Base-by-base conservation (phyloP, 305 asterid genomes). In the Petunia hybrid region DNA sequence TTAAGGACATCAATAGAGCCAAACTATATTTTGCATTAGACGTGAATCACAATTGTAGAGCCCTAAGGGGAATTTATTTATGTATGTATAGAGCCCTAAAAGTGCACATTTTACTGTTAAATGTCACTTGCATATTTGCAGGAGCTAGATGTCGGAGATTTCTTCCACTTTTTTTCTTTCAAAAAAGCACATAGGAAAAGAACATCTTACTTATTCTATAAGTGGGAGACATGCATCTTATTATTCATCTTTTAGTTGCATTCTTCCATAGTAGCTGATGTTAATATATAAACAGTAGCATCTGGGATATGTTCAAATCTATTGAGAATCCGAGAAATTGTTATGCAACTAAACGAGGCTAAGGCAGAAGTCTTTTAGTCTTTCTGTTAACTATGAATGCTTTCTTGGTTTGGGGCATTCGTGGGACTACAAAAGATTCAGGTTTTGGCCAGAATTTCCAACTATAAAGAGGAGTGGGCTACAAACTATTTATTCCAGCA, bases 161-260 rank as follows among this genome's bases (percentile, higher is more conserved):
- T 8, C 8, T 57, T 57, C 63, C 63, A 57, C 63, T n/a, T 22
- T 22, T 22, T 22, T 22, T 22, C 31, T 22, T 22, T 22, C 31
- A 22, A 22, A 22, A 22, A 22, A 22, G 31, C 31, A 22, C 31
- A 22, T 22, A 22, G 31, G 31, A 22, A 22, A 22, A 22, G 31
- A 22, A 22, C 31, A 22, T 22, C 31, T 22, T 22, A 22, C 31
- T 22, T 22, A 22, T 22, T 22, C 31, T 22, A 22, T 22, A 22
- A 22, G 31, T 22, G 31, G 31, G 31, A 22, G 31, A 22, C 31
- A 22, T 22, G 31, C 31, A 22, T 22, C 31, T 22, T 57, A 57
- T 31, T 57, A 57, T 57, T 57, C 63, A 57, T 57, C 36, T 57
- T 57, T 57, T n/a, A n/a, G 63, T 60, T 60, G 65, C 65, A 16